phyloP scores from a whole-genome alignment of 768 basidiomycete species.

The Crucibulum laeve region DNA sequence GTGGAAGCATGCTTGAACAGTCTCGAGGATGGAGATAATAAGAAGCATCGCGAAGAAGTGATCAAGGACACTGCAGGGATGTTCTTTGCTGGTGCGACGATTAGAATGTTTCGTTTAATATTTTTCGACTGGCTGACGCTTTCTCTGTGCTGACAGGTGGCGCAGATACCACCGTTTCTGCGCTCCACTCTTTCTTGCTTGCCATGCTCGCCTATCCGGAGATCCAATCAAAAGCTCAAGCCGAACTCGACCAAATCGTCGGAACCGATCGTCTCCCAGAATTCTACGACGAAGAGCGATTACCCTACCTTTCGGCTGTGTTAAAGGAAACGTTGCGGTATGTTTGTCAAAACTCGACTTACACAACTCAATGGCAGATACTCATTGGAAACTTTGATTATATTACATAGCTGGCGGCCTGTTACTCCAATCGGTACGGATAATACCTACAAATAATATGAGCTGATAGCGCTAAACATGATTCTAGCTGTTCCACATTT shows the following conservation, averaged over 20 bases:
- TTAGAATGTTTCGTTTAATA: neutral
- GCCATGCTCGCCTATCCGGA: conserved; percentile 37
- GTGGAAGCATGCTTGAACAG: neutral
- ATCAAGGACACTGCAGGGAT: conserved; percentile 35
- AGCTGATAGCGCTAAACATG: neutral
- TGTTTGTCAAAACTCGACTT: neutral
- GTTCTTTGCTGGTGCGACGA: conserved; percentile 22
- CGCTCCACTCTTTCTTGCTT: conserved; percentile 27
- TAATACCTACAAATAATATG: neutral
- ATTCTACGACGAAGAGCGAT: conserved; percentile 26
- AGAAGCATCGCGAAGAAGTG: conserved; percentile 5
- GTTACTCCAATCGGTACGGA: conserved; percentile 25
- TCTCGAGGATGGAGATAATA: neutral
- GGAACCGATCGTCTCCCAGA: conserved; percentile 30
- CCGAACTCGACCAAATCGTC: conserved; percentile 32
- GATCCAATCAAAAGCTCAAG: conserved; percentile 28
- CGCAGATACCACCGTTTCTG: conserved; percentile 20
- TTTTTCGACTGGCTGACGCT: neutral
- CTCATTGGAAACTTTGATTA: neutral
- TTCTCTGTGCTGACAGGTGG: conserved; percentile 11
- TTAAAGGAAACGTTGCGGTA: conserved; percentile 30
- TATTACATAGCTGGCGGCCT: conserved; percentile 20
- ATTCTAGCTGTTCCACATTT: conserved; percentile 25
- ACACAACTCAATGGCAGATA: neutral
- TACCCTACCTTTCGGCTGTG: conserved; percentile 33